These are phyloP conservation scores for Lactarius trivialis DNA, from an alignment of 768 basidiomycete species.

Conservation along the genomic window DNA sequence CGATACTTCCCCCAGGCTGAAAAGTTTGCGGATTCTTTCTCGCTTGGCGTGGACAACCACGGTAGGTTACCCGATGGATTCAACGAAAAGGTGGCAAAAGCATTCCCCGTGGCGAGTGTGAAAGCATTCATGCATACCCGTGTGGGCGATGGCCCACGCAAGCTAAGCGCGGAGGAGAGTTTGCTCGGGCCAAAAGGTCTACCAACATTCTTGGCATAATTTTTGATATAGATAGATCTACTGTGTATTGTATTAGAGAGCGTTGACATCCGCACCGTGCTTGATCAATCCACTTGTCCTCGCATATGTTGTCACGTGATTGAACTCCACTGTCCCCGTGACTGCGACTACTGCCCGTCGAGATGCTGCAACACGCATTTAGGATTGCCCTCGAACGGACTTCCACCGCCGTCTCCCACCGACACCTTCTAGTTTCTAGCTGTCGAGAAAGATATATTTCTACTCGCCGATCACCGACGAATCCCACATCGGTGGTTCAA, in stretches of 20 bases:
- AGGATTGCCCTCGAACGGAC: neutral
- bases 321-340: neutral
- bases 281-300: too few relatives aligned
- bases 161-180: conserved; percentile 53
- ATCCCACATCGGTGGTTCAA: neutral
- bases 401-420: neutral
- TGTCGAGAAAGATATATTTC: neutral
- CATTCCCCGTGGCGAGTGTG: conserved; percentile 69
- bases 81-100: conserved; percentile 69
- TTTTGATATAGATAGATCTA: neutral
- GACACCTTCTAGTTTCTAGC: neutral
- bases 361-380: conserved; percentile 5
- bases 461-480: conserved; percentile 1
- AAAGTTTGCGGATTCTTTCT: conserved; percentile 70
- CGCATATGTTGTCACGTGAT: neutral
- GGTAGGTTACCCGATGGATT: conserved; percentile 64
- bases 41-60: conserved; percentile 38
- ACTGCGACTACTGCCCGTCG: neutral
- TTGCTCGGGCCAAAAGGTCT: conserved; percentile 64
- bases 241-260: conserved; percentile 7
- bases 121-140: conserved; percentile 87
- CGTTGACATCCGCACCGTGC: too few relatives aligned
- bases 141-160: conserved; percentile 87
- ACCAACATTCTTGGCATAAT: conserved; percentile 48
- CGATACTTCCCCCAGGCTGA: conserved; percentile 84